Evolutionary conservation across 495 filamentous ascomycete genomes (phyloP).

Genomic region (Annulohypoxylon moriforme): DNA sequence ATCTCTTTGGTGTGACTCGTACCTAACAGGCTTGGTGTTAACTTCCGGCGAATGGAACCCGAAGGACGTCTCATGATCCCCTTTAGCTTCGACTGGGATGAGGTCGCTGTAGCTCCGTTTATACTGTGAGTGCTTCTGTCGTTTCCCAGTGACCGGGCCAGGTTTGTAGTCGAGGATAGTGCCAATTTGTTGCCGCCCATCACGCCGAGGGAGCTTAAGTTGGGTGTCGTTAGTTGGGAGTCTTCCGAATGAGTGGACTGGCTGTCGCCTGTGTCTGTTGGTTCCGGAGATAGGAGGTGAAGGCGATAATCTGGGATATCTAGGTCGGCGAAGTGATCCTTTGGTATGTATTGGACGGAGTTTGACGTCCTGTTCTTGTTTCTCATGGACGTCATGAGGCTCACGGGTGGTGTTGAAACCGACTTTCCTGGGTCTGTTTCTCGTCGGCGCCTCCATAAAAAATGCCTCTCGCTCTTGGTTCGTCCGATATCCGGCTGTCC

Average conservation of each 20-base stretch:
- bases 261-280: slow-evolving; percentile 22
- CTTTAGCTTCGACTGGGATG: slow-evolving; percentile 49
- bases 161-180: slow-evolving; percentile 33
- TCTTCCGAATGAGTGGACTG: slow-evolving; percentile 32
- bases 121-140: slow-evolving; percentile 9
- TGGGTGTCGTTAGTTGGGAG: slow-evolving; percentile 27
- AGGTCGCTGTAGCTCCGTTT: slow-evolving; percentile 47
- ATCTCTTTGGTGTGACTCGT: slow-evolving; percentile 29
- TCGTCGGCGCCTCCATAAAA: slow-evolving; percentile 50
- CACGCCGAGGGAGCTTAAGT: slow-evolving; percentile 1
- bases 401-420: slow-evolving; percentile 8
- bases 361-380: slow-evolving; percentile 21
- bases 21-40: slow-evolving; percentile 34
- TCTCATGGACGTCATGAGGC: slow-evolving; percentile 25
- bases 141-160: slow-evolving; percentile 10
- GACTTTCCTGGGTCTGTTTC: slow-evolving; percentile 39
- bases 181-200: slow-evolving; percentile 21
- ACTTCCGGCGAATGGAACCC: slow-evolving; percentile 27
- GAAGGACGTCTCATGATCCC: slow-evolving; percentile 41
- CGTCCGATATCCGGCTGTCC: slow-evolving; percentile 20
- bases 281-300: slow-evolving; percentile 37
- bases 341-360: slow-evolving; percentile 21
- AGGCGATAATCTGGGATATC: slow-evolving; percentile 45
- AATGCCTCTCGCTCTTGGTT: slow-evolving; percentile 39
- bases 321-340: slow-evolving; percentile 43